Base-by-base conservation (phyloP, 441 rosid species). In the Eutrema salsugineum region DNA sequence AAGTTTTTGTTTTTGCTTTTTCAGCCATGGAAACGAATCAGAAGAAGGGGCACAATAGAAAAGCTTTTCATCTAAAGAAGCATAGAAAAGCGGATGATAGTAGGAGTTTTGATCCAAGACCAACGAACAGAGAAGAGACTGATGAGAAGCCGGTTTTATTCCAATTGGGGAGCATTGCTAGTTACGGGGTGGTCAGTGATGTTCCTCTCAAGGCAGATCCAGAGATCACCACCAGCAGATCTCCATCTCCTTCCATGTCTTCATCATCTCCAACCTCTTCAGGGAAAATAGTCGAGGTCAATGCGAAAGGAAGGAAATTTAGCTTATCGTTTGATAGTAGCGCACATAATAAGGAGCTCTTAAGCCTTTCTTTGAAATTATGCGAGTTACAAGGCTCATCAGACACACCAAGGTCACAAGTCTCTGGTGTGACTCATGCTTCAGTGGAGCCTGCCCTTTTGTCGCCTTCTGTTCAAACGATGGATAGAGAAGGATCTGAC, bases 401-500 rank as follows among this genome's bases (percentile, higher is more conserved):
- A 6, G 75, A 69, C 6, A 20, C 82, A 68, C 57, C 66, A 10
- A 62, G 78, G 20, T 77, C 79, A 66, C 81, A 73, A 53, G 70
- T 79, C 73, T 71, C 88, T 44, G 84, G 82, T 68, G 28, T 62
- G 46, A 64, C 72, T 5, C 69, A 62, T 42, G 89, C 78, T 65
- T 74, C 83, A 14, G 24, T 8, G 8, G 64, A 33, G 8, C 75
- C 59, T 27, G 3, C 5, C 50, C 64, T 60, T 39, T 36, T 49
- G 15, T 72, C 85, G 0, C 74, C 87, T n/a, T 83, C 77, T 6
- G 7, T 79, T 57, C 99, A 94, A 83, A 70, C 73, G 53, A 94
- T 94, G 97, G 87, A 86, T 19, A 77, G 89, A 47, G 71, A 82
- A n/a, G 85, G 59, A 65, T 82, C 77, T 62, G 80, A 72, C 14